Evolutionary conservation across 176 grass and related monocot species (phyloP), one percentile per base, ranked within the genome.

Genomic region (Eleusine indica): DNA sequence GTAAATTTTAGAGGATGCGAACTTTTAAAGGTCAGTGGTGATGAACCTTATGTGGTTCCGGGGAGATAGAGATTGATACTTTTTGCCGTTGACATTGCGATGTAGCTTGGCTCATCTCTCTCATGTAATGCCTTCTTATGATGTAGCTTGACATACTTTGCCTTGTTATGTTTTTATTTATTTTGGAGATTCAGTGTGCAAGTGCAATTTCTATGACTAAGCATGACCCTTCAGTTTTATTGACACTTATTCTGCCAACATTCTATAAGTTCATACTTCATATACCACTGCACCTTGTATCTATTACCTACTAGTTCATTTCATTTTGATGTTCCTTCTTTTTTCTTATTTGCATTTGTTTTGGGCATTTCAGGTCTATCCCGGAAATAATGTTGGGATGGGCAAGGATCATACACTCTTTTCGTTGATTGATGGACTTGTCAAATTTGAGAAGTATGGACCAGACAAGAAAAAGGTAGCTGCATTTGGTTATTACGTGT

Each of bases 371-470:
- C 78, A 99, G 96, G 94, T 94, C 21, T 94, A 99, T 93, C 96
- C 96, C 89, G 96, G 96, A 76, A 95, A 91, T 44, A 98, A 96
- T 81, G 96, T 99, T 85, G 96, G 96, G 49, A 89, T 99, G 83
- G 96, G 96, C 35, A 99, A 94, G 86, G 96, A 99, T 86, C 91
- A 99, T 75, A 96, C 96, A 48, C 92, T 99, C 29, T 99, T 96
- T 82, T 88, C 96, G 87, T 90, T 96, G 89, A 99, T 99, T 57
- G 96, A 99, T 89, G 96, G 96, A 47, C 93, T 94, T 18, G 91
- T 99, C 75, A 99, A 96, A 81, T 99, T 99, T 64, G 96, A 96
- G 91, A 99, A 96, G 87, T 99, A 87, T 83, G 96, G 96, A 57
- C 91, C 91, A 0, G 93, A 93, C 78, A 91, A 74, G 66, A 99